Percentiles rank a stretch among this genome's conserved stretches.
These are phyloP conservation scores for Aureobasidium vineae DNA, from an alignment of 2,329 filamentous ascomycete species.

Conservation along the genomic window DNA sequence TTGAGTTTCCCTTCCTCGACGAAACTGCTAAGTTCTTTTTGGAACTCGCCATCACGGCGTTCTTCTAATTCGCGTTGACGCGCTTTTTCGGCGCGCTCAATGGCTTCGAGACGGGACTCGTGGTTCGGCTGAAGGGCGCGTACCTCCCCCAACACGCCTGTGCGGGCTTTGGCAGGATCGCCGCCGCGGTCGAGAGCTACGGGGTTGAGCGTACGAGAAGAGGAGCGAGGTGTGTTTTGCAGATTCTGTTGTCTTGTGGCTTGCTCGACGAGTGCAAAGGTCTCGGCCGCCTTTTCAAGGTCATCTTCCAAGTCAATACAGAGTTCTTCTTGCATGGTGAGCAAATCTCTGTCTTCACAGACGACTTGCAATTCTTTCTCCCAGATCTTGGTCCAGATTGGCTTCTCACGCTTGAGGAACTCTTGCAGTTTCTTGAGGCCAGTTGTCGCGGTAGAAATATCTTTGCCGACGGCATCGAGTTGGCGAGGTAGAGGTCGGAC, in stretches of 20 bases:
- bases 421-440: slow-evolving; percentile 95
- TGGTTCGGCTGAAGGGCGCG: slow-evolving; percentile 92
- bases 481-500: slow-evolving; percentile 88
- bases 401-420: slow-evolving; percentile 86
- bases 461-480: slow-evolving; percentile 83
- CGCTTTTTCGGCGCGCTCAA: slow-evolving; percentile 92
- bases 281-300: slow-evolving; percentile 89
- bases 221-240: slow-evolving; percentile 54
- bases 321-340: slow-evolving; percentile 95
- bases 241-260: slow-evolving; percentile 94
- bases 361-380: slow-evolving; percentile 95
- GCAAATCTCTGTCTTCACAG: slow-evolving; percentile 89
- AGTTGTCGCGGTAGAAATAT: slow-evolving; percentile 75
- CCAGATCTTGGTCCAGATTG: slow-evolving; percentile 99
- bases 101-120: slow-evolving; percentile 87
- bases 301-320: slow-evolving; percentile 91
- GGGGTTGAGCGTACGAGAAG: slow-evolving; percentile 26
- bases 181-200: slow-evolving; percentile 45
- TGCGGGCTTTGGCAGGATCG: slow-evolving; percentile 81
- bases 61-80: slow-evolving; percentile 83
- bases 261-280: slow-evolving; percentile 92
- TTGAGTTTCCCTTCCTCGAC: slow-evolving; percentile 89
- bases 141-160: slow-evolving; percentile 88
- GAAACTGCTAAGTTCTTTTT: slow-evolving; percentile 79
- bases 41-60: slow-evolving; percentile 71